Conservation (phyloP, 2,329 filamentous ascomycete genomes). For the Pseudocercospora ulei region DNA sequence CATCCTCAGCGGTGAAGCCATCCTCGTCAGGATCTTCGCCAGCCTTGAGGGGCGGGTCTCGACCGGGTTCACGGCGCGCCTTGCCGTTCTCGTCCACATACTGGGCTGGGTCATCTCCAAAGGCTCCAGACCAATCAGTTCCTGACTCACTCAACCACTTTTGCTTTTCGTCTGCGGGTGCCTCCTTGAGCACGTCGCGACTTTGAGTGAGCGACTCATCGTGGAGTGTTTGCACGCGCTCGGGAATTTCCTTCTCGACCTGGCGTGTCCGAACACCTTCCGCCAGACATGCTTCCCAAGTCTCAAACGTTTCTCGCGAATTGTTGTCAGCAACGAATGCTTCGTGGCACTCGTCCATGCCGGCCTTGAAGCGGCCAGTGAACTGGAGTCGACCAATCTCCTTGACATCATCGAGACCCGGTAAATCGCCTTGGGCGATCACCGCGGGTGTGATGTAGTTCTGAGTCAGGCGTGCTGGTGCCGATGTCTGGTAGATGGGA, state of each 20-base stretch:
- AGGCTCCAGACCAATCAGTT: slow-evolving; percentile 77
- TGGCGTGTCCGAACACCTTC: slow-evolving; percentile 69
- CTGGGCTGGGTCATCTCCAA: slow-evolving; percentile 62
- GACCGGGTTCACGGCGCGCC: slow-evolving; percentile 50
- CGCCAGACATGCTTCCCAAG: slow-evolving; percentile 82
- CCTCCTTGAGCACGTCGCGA: slow-evolving; percentile 67
- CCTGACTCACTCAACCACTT: slow-evolving; percentile 72
- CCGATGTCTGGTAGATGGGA: slow-evolving; percentile 81
- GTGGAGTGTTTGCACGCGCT: slow-evolving; percentile 63
- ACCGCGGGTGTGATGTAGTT: slow-evolving; percentile 85
- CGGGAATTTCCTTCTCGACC: slow-evolving; percentile 64
- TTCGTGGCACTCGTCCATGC: slow-evolving; percentile 77
- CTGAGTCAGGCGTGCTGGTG: slow-evolving; percentile 66
- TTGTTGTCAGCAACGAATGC: slow-evolving; percentile 78
- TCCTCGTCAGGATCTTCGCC: slow-evolving; percentile 42
- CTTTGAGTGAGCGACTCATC: slow-evolving; percentile 70
- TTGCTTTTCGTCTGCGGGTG: slow-evolving; percentile 59
- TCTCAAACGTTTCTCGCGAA: slow-evolving; percentile 83
- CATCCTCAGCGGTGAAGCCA: slow-evolving; percentile 37
- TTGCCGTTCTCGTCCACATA: slow-evolving; percentile 47
- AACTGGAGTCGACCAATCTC: slow-evolving; percentile 77
- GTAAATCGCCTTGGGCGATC: slow-evolving; percentile 48
- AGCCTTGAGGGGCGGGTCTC: slow-evolving; percentile 42
- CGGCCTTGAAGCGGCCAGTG: slow-evolving; percentile 72
- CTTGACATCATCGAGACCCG: slow-evolving; percentile 64